Percentiles rank a stretch among this genome's conserved stretches.
Conservation (phyloP, 371 early-diverging fungal genomes). For the Mortierella sp. region DNA sequence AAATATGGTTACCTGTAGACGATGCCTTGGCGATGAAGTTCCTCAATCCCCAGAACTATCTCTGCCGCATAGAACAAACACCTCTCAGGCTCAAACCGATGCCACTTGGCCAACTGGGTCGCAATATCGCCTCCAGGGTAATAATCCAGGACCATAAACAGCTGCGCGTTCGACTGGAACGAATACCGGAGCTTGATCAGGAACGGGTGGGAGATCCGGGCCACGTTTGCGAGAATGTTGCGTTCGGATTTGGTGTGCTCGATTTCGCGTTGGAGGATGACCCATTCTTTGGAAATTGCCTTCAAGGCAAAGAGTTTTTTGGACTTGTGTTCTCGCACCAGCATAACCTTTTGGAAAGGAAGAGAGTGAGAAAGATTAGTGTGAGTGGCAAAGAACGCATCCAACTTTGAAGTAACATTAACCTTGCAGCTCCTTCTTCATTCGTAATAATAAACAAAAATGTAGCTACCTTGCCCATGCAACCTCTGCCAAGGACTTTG, state of each 20-base stretch:
- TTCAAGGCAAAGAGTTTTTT: conserved; percentile 77
- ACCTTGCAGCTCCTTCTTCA: background rate
- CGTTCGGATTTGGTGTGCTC: conserved; percentile 79
- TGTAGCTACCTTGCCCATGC: conserved; percentile 80
- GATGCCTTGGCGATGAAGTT: conserved; percentile 88
- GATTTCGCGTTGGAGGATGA: conserved; percentile 72
- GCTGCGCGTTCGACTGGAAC: conserved; percentile 76
- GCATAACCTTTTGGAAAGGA: conserved; percentile 62
- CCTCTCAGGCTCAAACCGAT: conserved; percentile 78
- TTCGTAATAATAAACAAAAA: no score
- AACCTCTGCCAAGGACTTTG: conserved; percentile 80
- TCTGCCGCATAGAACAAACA: conserved; percentile 92
- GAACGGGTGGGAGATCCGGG: conserved; percentile 75
- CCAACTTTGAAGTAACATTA: no score
- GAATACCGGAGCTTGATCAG: conserved; percentile 79
- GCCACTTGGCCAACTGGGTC: conserved; percentile 77
- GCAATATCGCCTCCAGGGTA: conserved; percentile 88
- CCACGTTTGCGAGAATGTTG: conserved; percentile 73
- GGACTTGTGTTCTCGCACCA: conserved; percentile 68
- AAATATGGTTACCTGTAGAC: conserved; percentile 75
- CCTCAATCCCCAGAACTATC: conserved; percentile 85
- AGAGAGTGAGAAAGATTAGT: background rate
- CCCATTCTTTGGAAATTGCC: conserved; percentile 76
- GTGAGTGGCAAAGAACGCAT: background rate
- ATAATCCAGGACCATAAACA: conserved; percentile 91